phyloP scores from a whole-genome alignment of 345 rosid species.

The Nasturtium officinale region DNA sequence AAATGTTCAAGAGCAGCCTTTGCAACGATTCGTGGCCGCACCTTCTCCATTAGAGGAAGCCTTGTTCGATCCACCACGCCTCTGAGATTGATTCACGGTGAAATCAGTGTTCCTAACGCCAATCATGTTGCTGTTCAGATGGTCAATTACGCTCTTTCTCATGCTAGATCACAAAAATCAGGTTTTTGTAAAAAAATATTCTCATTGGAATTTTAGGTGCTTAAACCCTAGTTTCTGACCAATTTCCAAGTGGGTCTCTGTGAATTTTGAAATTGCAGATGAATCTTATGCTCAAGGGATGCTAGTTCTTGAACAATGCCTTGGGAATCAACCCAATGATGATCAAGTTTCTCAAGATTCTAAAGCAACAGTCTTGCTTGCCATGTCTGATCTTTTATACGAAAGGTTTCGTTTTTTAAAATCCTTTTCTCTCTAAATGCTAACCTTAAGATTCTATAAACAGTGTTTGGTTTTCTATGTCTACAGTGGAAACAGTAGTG shows the following conservation, averaged over 20 bases:
- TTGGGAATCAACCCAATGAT: slow-evolving; percentile 56
- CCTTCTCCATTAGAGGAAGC: slow-evolving; percentile 1
- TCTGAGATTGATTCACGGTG: slow-evolving; percentile 55
- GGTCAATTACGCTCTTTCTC: slow-evolving; percentile 85
- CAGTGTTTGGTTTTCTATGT: slow-evolving; percentile 6
- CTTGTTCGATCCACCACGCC: slow-evolving; percentile 26
- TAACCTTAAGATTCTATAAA: not conserved
- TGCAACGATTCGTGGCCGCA: slow-evolving; percentile 30
- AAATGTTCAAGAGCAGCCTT: slow-evolving; percentile 45
- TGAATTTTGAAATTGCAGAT: slow-evolving; percentile 41
- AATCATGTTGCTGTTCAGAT: slow-evolving; percentile 82
- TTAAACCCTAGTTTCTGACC: slow-evolving; percentile 7
- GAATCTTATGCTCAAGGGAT: slow-evolving; percentile 78
- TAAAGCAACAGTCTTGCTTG: slow-evolving; percentile 66
- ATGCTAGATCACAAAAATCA: slow-evolving; percentile 70
- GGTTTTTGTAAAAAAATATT: slow-evolving; percentile 42
- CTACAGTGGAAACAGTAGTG: slow-evolving; percentile 57
- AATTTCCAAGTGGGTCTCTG: not conserved
- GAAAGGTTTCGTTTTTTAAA: slow-evolving; percentile 53
- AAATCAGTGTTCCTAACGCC: slow-evolving; percentile 46
- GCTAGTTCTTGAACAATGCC: slow-evolving; percentile 84
- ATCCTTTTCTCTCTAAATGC: not conserved
- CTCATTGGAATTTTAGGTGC: not conserved
- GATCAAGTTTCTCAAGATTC: slow-evolving; percentile 57
- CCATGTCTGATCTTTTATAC: slow-evolving; percentile 74